Evolutionary conservation across 2,329 filamentous ascomycete species (phyloP).

Genomic region (Alternaria sp.): DNA sequence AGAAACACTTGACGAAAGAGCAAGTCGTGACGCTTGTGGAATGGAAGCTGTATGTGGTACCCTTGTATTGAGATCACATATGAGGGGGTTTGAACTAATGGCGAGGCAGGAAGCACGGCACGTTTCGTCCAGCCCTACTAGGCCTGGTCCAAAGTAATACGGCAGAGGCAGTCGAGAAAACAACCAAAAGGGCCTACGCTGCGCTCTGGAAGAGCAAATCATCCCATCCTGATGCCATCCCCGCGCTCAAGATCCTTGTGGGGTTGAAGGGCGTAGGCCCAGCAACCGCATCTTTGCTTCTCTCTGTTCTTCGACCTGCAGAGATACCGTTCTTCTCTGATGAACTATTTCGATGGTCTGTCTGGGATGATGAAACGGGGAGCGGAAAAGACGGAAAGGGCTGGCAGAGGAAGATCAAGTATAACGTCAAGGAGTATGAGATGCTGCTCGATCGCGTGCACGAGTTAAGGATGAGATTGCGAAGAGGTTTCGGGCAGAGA

Average conservation of each 20-base stretch:
- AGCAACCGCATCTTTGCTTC: slow-evolving; percentile 76
- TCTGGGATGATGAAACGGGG: slow-evolving; percentile 54
- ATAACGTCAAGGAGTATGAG: slow-evolving; percentile 72
- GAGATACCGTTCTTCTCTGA: slow-evolving; percentile 78
- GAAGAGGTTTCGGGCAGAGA: slow-evolving; percentile 56
- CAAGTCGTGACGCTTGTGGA: slow-evolving; percentile 46
- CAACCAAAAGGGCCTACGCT: slow-evolving; percentile 61
- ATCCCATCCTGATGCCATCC: neutral
- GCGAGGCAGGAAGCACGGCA: slow-evolving; percentile 55
- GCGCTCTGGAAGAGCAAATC: slow-evolving; percentile 5
- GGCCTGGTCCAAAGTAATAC: slow-evolving; percentile 65
- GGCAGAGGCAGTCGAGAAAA: slow-evolving; percentile 52
- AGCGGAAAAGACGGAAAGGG: slow-evolving; percentile 42
- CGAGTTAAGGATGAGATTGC: slow-evolving; percentile 33
- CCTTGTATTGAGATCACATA: neutral
- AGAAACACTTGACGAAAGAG: slow-evolving; percentile 27
- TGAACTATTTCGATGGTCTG: slow-evolving; percentile 76
- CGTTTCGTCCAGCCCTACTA: slow-evolving; percentile 56
- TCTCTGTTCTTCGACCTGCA: slow-evolving; percentile 67
- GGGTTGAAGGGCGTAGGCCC: slow-evolving; percentile 77
- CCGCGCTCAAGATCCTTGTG: slow-evolving; percentile 61
- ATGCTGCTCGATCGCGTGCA: slow-evolving; percentile 54
- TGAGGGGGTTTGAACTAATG: neutral
- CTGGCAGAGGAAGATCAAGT: slow-evolving; percentile 66
- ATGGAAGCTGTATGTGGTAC: slow-evolving; percentile 46